These are phyloP conservation scores for Nemania bipapillata DNA, from an alignment of 2,329 filamentous ascomycete species.

Conservation along the genomic window DNA sequence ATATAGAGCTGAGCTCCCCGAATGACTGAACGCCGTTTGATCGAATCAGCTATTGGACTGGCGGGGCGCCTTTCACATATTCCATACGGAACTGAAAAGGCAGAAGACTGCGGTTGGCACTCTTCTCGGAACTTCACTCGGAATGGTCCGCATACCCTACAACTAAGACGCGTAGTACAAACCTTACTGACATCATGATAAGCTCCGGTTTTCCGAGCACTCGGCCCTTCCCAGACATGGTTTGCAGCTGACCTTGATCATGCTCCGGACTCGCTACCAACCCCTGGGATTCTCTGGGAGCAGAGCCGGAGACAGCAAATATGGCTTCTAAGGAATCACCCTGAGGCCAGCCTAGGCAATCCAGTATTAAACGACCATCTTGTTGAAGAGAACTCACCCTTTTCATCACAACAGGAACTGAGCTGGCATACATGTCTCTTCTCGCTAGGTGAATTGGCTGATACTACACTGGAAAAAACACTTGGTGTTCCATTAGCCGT, in stretches of 20 bases:
- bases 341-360: conserved; percentile 58
- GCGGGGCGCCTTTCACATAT: conserved; percentile 49
- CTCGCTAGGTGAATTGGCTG: conserved; percentile 65
- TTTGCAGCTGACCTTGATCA: conserved; percentile 33
- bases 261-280: conserved; percentile 15
- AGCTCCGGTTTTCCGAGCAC: conserved; percentile 47
- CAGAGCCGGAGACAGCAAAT: conserved; percentile 48
- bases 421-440: conserved; percentile 57
- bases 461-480: conserved; percentile 51
- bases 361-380: conserved; percentile 43
- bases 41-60: conserved; percentile 48
- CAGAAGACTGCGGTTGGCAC: conserved; percentile 49
- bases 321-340: conserved; percentile 64
- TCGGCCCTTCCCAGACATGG: conserved; percentile 46
- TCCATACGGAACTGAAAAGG: conserved; percentile 43
- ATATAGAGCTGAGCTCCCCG: conserved; percentile 45
- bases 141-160: conserved; percentile 37
- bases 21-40: conserved; percentile 50
- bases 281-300: conserved; percentile 38
- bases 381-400: conserved; percentile 36
- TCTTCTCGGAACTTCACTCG: conserved; percentile 46
- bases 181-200: conserved; percentile 36
- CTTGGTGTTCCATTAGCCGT: conserved; percentile 56
- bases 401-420: conserved; percentile 23
- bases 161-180: neutral